Evolutionary conservation across 768 basidiomycete genomes (phyloP).

Genomic region (Hebeloma cylindrosporum): DNA sequence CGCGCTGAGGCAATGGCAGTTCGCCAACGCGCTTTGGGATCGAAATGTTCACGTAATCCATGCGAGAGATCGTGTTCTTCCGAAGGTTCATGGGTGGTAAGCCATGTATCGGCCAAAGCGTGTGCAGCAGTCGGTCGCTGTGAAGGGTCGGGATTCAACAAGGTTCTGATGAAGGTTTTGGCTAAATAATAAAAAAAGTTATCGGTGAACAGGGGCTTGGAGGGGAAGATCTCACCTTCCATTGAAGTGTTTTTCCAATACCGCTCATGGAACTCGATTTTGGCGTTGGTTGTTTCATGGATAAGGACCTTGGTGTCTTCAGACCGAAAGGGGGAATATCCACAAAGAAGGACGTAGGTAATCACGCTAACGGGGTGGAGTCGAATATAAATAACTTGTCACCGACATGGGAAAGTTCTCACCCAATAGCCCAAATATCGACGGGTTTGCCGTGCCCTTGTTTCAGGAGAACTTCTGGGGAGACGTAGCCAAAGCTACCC

Average conservation of each 20-base stretch:
- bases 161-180: slow-evolving; percentile 74
- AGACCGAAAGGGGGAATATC: slow-evolving; percentile 92
- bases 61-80: slow-evolving; percentile 71
- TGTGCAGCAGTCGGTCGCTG: slow-evolving; percentile 72
- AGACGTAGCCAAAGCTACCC: slow-evolving; percentile 86
- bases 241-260: slow-evolving; percentile 92
- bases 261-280: slow-evolving; percentile 87
- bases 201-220: not conserved
- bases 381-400: slow-evolving; percentile 3
- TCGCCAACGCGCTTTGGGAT: slow-evolving; percentile 73
- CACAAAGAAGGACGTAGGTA: slow-evolving; percentile 92
- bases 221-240: slow-evolving; percentile 49
- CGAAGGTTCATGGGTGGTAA: slow-evolving; percentile 63
- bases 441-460: slow-evolving; percentile 90
- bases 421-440: slow-evolving; percentile 95
- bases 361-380: slow-evolving; percentile 63
- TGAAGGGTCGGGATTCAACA: slow-evolving; percentile 71
- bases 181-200: slow-evolving; percentile 46
- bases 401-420: slow-evolving; percentile 22
- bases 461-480: slow-evolving; percentile 83
- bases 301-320: slow-evolving; percentile 75
- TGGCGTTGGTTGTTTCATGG: slow-evolving; percentile 81
- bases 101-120: slow-evolving; percentile 75
- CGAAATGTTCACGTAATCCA: slow-evolving; percentile 82
- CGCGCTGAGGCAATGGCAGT: slow-evolving; percentile 59